These are phyloP conservation scores for Mucor saturninus DNA, from an alignment of 371 early-diverging fungal genomes.

Conservation along the genomic window DNA sequence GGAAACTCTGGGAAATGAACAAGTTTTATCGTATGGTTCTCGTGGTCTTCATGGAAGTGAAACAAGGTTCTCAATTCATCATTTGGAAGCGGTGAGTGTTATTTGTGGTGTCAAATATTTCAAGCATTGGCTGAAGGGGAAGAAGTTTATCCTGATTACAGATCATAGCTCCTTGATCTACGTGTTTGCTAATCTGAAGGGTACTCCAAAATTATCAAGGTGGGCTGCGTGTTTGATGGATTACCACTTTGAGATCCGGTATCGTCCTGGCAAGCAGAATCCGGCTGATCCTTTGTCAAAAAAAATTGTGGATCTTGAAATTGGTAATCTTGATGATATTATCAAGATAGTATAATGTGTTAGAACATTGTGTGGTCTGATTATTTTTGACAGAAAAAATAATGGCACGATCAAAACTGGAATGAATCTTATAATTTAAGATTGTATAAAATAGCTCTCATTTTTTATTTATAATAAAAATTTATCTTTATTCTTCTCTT, in stretches of 20 bases:
- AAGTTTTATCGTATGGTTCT: constrained; percentile 29
- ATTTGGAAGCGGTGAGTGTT: constrained; percentile 24
- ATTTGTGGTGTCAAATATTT: constrained; percentile 39
- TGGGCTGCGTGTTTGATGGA: constrained; percentile 36
- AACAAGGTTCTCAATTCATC: constrained; percentile 10
- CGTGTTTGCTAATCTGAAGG: neutral
- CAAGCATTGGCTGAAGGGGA: constrained; percentile 38
- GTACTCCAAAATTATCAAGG: neutral
- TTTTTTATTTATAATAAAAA: too few relatives aligned
- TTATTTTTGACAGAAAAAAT: too few relatives aligned
- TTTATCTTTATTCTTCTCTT: too few relatives aligned
- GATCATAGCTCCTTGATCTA: constrained; percentile 27
- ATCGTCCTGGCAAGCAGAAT: constrained; percentile 30
- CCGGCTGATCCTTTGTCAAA: constrained; percentile 38
- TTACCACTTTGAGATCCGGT: constrained; percentile 27
- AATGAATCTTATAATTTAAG: too few relatives aligned
- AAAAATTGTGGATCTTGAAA: neutral
- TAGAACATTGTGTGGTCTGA: too few relatives aligned
- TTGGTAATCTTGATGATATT: neutral
- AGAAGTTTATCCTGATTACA: constrained; percentile 29
- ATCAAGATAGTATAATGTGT: neutral
- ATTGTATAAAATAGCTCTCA: too few relatives aligned
- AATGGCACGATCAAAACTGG: too few relatives aligned
- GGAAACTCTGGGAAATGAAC: constrained; percentile 27
- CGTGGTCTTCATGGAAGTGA: constrained; percentile 12